Evolutionary conservation across 768 basidiomycete species (phyloP), one percentile per base, ranked within the genome.

Genomic region (Pleurotus cornucopiae): DNA sequence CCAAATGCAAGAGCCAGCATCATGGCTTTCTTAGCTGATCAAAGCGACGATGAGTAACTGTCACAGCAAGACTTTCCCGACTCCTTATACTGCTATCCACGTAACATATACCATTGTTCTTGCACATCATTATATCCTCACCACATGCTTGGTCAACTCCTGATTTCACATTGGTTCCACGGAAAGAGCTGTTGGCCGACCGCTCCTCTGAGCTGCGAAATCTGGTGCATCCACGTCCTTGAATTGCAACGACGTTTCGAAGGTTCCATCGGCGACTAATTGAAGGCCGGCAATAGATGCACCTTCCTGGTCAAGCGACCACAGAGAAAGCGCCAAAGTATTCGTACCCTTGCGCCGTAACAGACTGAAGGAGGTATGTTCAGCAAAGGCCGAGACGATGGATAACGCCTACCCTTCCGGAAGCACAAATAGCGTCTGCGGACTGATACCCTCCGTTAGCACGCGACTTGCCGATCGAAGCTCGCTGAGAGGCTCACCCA

Each of bases 11-110:
- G 79, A 16, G 73, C 74, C 56, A 87, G 82, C 57, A 89, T 91
- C 49, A 80, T 79, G 74, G 86, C 84, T 4, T 91, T 91, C 66
- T 71, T 91, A 57, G 76, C 71, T 39, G 85, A 88, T 62, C 86
- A 90, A 63, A 89, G 87, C 61, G 86, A 86, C 38, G 79, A 80
- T 16, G 82, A 84, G n/a, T 80, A 63, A 52, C 21, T 34, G 16
- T 13, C 5, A 14, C 25, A 12, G 41, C 11, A 20, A 3, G 6
- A 21, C n/a, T 58, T 11, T 51, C 11, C n/a, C 5, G 26, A 25
- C 23, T 20, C 20, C 2, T 20, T 20, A 25, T 23, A 23, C 23
- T 23, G 23, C 23, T n/a, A 5, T 34, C 30, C 30, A 30, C 1
- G 30, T 9, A 30, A 30, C 30, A 30, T 34, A 34, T 34, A 34